These are phyloP conservation scores for Corylus americana DNA, from an alignment of 306 rosid species.

Conservation along the genomic window DNA sequence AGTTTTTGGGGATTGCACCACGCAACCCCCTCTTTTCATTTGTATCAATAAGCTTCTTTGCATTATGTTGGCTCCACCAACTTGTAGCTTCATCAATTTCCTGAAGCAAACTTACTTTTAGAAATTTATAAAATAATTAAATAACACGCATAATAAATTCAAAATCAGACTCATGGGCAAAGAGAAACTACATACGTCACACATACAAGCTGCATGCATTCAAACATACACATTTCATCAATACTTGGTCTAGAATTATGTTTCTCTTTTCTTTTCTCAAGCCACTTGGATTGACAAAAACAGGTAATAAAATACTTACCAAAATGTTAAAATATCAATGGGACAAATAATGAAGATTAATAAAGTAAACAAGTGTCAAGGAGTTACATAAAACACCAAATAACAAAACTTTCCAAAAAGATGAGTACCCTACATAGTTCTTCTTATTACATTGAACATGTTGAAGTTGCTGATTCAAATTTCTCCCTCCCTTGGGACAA, in stretches of 20 bases:
- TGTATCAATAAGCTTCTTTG: constrained; percentile 82
- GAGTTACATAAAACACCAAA: no score
- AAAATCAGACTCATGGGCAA: not conserved
- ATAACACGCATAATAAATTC: not conserved
- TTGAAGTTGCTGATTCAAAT: no score
- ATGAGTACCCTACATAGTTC: no score
- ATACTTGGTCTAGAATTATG: not conserved
- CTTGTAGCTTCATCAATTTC: constrained; percentile 95
- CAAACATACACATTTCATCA: not conserved
- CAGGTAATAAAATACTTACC: no score
- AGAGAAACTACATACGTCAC: no score
- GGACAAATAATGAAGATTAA: not conserved
- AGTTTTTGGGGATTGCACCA: constrained; percentile 70
- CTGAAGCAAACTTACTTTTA: constrained; percentile 30
- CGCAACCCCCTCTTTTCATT: constrained; percentile 81
- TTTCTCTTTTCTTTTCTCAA: not conserved
- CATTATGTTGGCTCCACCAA: constrained; percentile 93
- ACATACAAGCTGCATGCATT: not conserved
- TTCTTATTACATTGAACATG: no score
- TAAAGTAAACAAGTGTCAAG: no score
- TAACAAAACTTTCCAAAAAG: no score
- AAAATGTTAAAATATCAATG: not conserved
- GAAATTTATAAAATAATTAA: not conserved
- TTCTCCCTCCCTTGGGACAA: not conserved
- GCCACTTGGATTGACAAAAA: no score